A percentile compares a stretch with the other conserved stretches of the same genome.
phyloP scores from a whole-genome alignment of 768 basidiomycete species.

The Harrya chromipes region DNA sequence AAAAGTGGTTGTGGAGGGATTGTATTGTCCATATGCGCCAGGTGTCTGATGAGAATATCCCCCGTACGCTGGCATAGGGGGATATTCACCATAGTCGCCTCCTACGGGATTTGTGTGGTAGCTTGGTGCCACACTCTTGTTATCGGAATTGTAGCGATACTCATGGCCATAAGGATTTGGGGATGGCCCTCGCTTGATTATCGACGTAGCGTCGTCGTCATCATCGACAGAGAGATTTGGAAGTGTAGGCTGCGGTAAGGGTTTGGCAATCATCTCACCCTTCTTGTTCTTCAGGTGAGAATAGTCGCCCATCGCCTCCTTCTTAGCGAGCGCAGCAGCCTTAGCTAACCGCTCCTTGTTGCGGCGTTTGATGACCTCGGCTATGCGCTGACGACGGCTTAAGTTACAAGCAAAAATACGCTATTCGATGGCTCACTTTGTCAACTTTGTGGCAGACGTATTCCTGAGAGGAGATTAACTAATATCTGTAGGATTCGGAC shows the following conservation, averaged over 20 bases:
- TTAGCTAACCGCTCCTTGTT: slow-evolving; percentile 82
- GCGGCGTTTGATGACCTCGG: slow-evolving; percentile 88
- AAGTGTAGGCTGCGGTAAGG: slow-evolving; percentile 90
- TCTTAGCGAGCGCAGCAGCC: slow-evolving; percentile 79
- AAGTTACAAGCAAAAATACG: slow-evolving; percentile 7
- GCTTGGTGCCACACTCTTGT: slow-evolving; percentile 37
- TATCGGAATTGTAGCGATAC: slow-evolving; percentile 53
- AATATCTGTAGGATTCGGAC: neutral
- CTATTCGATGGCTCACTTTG: slow-evolving; percentile 55
- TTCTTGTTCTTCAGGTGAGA: slow-evolving; percentile 93
- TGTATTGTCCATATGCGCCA: slow-evolving; percentile 53
- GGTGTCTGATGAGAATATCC: slow-evolving; percentile 59
- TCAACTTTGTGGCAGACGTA: slow-evolving; percentile 99
- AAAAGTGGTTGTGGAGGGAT: slow-evolving; percentile 55
- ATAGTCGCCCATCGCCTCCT: slow-evolving; percentile 88
- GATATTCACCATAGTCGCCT: slow-evolving; percentile 44
- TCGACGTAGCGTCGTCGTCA: slow-evolving; percentile 53
- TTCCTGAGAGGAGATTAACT: slow-evolving; percentile 50
- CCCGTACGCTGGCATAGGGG: slow-evolving; percentile 72
- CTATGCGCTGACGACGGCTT: slow-evolving; percentile 65
- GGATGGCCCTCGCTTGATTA: slow-evolving; percentile 51
- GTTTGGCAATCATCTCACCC: slow-evolving; percentile 75
- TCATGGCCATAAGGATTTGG: slow-evolving; percentile 55
- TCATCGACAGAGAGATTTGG: slow-evolving; percentile 90
- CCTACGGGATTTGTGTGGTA: slow-evolving; percentile 41